A percentile compares a stretch with the other conserved stretches of the same genome.
phyloP scores from a whole-genome alignment of 169 alveolate genomes.

The Cryptosporidium tyzzeri region DNA sequence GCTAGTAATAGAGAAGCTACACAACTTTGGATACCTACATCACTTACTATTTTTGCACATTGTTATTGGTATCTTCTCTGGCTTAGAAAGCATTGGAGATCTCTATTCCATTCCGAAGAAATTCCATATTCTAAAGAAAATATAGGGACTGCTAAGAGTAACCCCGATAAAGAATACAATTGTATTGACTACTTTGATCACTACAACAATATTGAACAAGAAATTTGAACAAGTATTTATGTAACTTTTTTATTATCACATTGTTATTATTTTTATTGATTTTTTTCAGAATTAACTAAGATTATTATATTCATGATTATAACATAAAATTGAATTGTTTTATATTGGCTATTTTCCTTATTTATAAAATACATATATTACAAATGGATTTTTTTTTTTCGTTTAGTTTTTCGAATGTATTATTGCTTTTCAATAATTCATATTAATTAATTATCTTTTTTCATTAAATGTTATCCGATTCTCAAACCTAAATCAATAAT shows the following conservation, averaged over 20 bases:
- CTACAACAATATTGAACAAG: slow-evolving; percentile 33
- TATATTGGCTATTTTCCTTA: not conserved
- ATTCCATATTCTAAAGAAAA: not conserved
- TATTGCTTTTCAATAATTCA: not conserved
- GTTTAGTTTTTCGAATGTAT: not conserved
- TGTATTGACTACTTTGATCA: slow-evolving; percentile 36
- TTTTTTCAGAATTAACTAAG: not conserved
- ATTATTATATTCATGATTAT: too few relatives aligned
- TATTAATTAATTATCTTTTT: too few relatives aligned
- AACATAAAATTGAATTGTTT: not conserved
- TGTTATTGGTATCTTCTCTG: slow-evolving; percentile 64
- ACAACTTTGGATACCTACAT: slow-evolving; percentile 53
- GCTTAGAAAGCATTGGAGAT: slow-evolving; percentile 45
- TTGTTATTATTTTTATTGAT: too few relatives aligned
- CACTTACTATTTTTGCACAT: slow-evolving; percentile 49
- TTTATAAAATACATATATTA: too few relatives aligned
- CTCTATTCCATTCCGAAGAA: not conserved
- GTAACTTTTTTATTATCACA: too few relatives aligned
- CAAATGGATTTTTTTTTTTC: too few relatives aligned
- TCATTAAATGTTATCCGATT: not conserved
- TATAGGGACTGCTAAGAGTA: not conserved
- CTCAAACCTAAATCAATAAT: not conserved
- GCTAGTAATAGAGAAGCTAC: slow-evolving; percentile 25
- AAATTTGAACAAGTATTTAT: not conserved
- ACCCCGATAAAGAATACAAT: not conserved